Conservation (phyloP, 345 rosid genomes). For the Adansonia digitata region DNA sequence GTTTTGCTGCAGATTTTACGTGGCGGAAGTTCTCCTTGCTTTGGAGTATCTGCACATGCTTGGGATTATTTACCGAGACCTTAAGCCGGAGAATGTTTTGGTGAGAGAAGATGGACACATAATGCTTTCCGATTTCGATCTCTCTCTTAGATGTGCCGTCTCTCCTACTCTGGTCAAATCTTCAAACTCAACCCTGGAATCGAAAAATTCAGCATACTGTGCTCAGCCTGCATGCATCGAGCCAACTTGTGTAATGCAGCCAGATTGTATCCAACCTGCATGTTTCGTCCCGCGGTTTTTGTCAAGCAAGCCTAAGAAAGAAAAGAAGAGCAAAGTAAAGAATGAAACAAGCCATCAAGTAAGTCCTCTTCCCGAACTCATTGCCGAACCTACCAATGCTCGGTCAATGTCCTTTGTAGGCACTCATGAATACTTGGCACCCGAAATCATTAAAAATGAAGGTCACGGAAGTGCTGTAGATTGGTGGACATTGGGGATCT, state of each 20-base stretch:
- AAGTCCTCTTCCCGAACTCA: slow-evolving; percentile 70
- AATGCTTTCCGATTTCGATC: slow-evolving; percentile 82
- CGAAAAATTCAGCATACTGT: slow-evolving; percentile 41
- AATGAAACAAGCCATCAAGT: slow-evolving; percentile 33
- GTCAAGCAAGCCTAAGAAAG: slow-evolving; percentile 32
- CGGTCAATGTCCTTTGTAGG: slow-evolving; percentile 90
- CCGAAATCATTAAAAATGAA: slow-evolving; percentile 80
- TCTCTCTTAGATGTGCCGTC: slow-evolving; percentile 63
- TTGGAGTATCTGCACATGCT: slow-evolving; percentile 90
- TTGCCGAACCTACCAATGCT: slow-evolving; percentile 79
- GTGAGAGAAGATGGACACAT: slow-evolving; percentile 81
- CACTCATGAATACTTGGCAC: slow-evolving; percentile 85
- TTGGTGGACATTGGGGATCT: slow-evolving; percentile 92
- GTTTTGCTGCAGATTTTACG: slow-evolving; percentile 51
- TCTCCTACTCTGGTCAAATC: slow-evolving; percentile 56
- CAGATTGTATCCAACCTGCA: slow-evolving; percentile 53
- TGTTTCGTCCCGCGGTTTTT: slow-evolving; percentile 59
- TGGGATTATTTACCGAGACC: slow-evolving; percentile 80
- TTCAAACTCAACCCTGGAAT: slow-evolving; percentile 30
- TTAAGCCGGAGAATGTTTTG: slow-evolving; percentile 78
- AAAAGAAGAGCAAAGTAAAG: slow-evolving; percentile 28
- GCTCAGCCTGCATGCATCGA: slow-evolving; percentile 56
- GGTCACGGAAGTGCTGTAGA: slow-evolving; percentile 91
- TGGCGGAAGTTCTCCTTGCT: slow-evolving; percentile 81
- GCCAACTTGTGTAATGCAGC: slow-evolving; percentile 47